A percentile compares a stretch with the other conserved stretches of the same genome.
Conservation (phyloP, 2,329 filamentous ascomycete genomes). For the Monilinia aucupariae region DNA sequence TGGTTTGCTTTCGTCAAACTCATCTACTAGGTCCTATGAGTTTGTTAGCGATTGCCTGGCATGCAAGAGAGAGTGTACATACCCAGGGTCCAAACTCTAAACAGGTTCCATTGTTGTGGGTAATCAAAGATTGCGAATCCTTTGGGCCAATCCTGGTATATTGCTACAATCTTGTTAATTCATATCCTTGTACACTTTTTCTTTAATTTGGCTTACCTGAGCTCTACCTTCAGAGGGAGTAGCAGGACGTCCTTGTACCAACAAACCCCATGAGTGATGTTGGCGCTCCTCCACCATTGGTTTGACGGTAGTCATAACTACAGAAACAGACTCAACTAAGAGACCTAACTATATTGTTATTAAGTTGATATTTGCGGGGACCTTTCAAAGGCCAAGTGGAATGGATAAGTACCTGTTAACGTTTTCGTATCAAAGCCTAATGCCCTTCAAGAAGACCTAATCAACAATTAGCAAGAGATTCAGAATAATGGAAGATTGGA, state of each 20-base stretch:
- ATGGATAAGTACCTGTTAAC: not conserved
- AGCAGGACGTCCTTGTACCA: constrained; percentile 26
- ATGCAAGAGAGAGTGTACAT: constrained; percentile 6
- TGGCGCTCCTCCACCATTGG: not conserved
- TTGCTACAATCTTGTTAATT: constrained; percentile 3
- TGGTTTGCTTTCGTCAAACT: constrained; percentile 18
- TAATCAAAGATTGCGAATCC: constrained; percentile 7
- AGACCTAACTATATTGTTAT: not conserved
- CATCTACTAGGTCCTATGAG: constrained; percentile 25
- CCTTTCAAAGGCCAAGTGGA: not conserved
- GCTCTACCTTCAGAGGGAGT: constrained; percentile 30
- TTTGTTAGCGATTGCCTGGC: constrained; percentile 8
- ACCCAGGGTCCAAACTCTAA: constrained; percentile 20
- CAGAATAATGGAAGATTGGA: too few species aligned
- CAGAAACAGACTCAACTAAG: not conserved
- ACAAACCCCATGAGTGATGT: constrained; percentile 26
- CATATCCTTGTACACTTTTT: not conserved
- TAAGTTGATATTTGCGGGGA: not conserved
- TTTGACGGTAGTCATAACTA: constrained; percentile 13
- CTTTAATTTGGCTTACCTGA: constrained; percentile 21
- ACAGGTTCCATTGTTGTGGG: constrained; percentile 15
- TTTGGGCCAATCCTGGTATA: constrained; percentile 9
- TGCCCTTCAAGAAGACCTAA: not conserved
- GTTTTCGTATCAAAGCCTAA: not conserved
- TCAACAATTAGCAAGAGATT: not conserved